Evolutionary conservation across 2,329 filamentous ascomycete species (phyloP).

Genomic region (Aspergillus ochraceoroseus): DNA sequence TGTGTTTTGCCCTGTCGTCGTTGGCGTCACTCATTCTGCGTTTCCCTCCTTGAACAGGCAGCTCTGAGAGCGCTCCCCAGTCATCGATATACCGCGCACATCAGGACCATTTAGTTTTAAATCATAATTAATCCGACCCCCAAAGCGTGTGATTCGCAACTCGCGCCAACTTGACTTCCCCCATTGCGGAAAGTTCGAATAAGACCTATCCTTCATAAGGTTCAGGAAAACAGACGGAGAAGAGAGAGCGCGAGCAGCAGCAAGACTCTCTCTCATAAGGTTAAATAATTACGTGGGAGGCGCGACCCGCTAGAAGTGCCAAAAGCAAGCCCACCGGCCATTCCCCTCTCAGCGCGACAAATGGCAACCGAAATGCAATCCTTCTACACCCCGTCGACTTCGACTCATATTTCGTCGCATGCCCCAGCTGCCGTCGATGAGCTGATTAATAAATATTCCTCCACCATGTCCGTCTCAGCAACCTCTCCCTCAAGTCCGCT

Average conservation of each 20-base stretch:
- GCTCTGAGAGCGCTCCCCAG: background rate
- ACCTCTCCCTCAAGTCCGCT: constrained; percentile 15
- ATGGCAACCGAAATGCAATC: constrained; percentile 35
- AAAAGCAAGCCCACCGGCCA: too few relatives aligned
- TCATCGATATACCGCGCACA: too few relatives aligned
- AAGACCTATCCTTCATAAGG: too few relatives aligned
- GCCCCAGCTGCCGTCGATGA: constrained; percentile 32
- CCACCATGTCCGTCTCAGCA: constrained; percentile 22
- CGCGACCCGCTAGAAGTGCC: constrained; percentile 3
- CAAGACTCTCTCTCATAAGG: background rate
- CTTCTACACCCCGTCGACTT: constrained; percentile 32
- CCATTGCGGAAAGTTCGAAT: too few relatives aligned
- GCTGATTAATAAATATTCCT: constrained; percentile 33
- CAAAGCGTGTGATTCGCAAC: too few relatives aligned
- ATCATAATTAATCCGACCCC: too few relatives aligned
- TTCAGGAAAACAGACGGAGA: too few relatives aligned
- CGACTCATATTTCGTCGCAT: constrained; percentile 29
- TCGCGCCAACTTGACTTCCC: too few relatives aligned
- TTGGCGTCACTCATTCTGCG: background rate
- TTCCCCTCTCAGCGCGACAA: constrained; percentile 5
- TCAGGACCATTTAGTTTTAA: too few relatives aligned
- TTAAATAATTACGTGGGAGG: constrained; percentile 2
- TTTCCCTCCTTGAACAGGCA: background rate
- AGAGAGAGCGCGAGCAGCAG: background rate
- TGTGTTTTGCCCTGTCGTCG: background rate